These are phyloP conservation scores for Vanrija sp. DNA, from an alignment of 1,284 basidiomycete genomes.

Conservation along the genomic window DNA sequence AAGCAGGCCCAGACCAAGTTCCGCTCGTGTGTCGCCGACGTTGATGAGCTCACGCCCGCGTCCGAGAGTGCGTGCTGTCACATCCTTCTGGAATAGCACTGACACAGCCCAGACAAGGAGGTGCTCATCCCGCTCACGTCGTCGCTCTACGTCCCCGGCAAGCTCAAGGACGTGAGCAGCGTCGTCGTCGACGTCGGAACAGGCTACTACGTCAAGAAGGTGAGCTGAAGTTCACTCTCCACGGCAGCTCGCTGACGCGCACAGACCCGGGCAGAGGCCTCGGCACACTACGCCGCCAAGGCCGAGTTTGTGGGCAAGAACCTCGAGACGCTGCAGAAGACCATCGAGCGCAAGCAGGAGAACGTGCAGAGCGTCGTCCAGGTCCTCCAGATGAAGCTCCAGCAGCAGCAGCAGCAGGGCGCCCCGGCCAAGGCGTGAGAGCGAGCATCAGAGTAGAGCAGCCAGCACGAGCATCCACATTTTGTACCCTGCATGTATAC, in stretches of 20 bases:
- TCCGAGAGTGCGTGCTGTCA: slow-evolving; percentile 61
- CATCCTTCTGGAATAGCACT: neutral
- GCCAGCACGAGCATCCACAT: neutral
- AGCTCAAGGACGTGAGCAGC: slow-evolving; percentile 72
- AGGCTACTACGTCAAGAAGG: slow-evolving; percentile 94
- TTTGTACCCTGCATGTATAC: slow-evolving; percentile 23
- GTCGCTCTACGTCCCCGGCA: slow-evolving; percentile 92
- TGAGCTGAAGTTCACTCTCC: slow-evolving; percentile 47
- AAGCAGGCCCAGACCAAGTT: slow-evolving; percentile 92
- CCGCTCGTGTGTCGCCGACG: slow-evolving; percentile 74
- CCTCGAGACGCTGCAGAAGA: slow-evolving; percentile 75
- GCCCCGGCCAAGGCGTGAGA: neutral
- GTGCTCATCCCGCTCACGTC: slow-evolving; percentile 89
- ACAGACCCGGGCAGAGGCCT: slow-evolving; percentile 73
- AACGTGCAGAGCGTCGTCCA: slow-evolving; percentile 71
- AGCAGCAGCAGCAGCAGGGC: slow-evolving; percentile 40
- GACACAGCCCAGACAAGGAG: slow-evolving; percentile 62
- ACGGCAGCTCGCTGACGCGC: neutral
- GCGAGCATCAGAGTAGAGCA: neutral
- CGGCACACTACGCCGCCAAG: slow-evolving; percentile 70
- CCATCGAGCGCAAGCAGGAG: slow-evolving; percentile 82
- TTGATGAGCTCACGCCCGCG: slow-evolving; percentile 68
- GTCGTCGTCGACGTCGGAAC: slow-evolving; percentile 96
- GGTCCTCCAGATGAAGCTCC: slow-evolving; percentile 71
- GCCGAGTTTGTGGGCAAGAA: slow-evolving; percentile 73